Conservation (phyloP, 1,139 yeast genomes). For the Nadsonia starkeyi-henricii region DNA sequence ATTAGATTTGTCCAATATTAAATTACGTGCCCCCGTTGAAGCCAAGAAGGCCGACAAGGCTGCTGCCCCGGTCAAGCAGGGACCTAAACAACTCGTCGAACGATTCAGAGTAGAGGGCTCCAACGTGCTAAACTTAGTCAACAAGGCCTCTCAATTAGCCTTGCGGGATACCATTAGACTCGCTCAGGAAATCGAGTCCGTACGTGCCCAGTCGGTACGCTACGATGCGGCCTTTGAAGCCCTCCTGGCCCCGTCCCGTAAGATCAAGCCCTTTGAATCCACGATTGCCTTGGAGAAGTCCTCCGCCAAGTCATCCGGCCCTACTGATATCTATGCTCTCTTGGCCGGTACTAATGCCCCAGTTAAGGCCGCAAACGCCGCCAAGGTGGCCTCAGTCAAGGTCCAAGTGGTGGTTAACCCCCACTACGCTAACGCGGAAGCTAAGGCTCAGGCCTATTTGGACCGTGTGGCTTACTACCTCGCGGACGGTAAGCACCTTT, state of each 20-base stretch:
- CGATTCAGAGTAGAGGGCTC: background rate
- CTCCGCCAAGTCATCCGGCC: conserved; percentile 15
- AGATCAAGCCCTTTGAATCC: conserved; percentile 33
- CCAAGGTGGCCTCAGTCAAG: conserved; percentile 24
- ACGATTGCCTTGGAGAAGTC: conserved; percentile 39
- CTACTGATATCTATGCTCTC: conserved; percentile 34
- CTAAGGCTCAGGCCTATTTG: conserved; percentile 30
- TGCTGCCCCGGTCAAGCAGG: conserved; percentile 7
- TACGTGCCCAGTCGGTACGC: conserved; percentile 30
- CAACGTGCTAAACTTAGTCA: background rate
- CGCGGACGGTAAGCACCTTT: conserved; percentile 14
- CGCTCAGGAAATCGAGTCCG: conserved; percentile 16
- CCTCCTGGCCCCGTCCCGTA: conserved; percentile 30
- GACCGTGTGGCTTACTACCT: conserved; percentile 20
- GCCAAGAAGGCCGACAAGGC: conserved; percentile 7
- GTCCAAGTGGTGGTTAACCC: conserved; percentile 36
- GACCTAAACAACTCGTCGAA: conserved; percentile 6
- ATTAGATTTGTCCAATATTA: conserved; percentile 65
- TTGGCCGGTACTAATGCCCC: conserved; percentile 17
- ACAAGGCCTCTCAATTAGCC: conserved; percentile 22
- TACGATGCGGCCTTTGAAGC: conserved; percentile 57
- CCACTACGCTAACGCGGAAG: conserved; percentile 29
- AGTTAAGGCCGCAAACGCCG: no score
- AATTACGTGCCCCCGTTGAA: conserved; percentile 29
- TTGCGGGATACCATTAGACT: conserved; percentile 28